Base-by-base conservation (phyloP, 768 basidiomycete genomes). In the Filobasidium floriforme region DNA sequence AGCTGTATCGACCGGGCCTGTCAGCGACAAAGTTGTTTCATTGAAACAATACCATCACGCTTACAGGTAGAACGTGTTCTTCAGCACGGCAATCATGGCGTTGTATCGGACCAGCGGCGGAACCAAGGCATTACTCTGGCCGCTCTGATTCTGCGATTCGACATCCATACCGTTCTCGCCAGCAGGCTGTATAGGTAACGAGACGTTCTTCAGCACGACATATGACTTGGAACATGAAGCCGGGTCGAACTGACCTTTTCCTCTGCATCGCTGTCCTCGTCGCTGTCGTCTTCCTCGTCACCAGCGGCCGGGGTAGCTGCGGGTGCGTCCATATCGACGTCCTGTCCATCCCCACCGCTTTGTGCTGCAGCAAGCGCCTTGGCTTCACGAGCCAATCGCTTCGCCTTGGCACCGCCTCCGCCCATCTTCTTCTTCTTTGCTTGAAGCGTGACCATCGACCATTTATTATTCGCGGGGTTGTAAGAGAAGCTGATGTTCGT, bases 11-110 rank as follows among this genome's bases (percentile, higher is more conserved):
- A 41, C 28, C 43, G 32, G 52, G 54, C 49, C 65, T 46, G 2
- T 22, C 26, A 59, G 22, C 19, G 29, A 19, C 37, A 7, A 14
- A 19, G 7, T n/a, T 26, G 19, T 37, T 28, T 22, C 19, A 41
- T 43, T 26, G 46, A 59, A 11, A 46, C 26, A 61, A 29, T 15
- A 79, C 52, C 14, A 28, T 9, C 14, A 22, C 4, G 68, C 89
- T 22, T 65, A 90, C 89, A 93, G 87, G 78, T 89, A 93, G 0
- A 94, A 80, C 0, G 88, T 90, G 75, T 91, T 93, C 24, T 86
- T 83, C 51, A 90, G 81, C 7, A 92, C 86, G 0, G 90, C 86
- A 7, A 92, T 81, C 90, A 94, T 92, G 4, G 89, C 84, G 71
- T 93, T 94, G 77, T 92, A 93, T 9, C 90, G 82, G 0, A 86